Evolutionary conservation across 208 protist species (phyloP), one percentile per base, ranked within the genome.

Genomic region (Wallacemonas collosoma): DNA sequence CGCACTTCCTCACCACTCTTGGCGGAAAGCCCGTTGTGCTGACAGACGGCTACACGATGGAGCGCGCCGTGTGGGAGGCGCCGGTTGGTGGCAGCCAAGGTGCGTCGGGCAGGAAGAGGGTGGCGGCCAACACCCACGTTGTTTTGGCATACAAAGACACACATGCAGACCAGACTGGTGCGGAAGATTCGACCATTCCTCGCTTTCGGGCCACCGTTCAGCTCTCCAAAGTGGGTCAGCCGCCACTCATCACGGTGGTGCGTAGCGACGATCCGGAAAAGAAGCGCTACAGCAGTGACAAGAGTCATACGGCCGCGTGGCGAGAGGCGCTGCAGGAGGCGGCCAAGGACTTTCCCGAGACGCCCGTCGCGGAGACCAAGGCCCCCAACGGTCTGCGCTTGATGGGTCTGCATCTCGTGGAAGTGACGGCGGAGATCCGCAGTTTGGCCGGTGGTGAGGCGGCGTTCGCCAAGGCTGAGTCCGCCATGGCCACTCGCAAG

Each of bases 231-330:
- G 36, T 50, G 6, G 45, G 50, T 3, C 35, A 43, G 58, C 39
- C 43, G 11, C 86, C 86, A 11, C 60, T 66, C 26, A 93, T 89
- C 71, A 72, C 76, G 48, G 57, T 95, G 2, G 77, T 60, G 2
- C 87, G 90, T 55, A 93, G 88, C 75, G 90, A 95, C 73, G 70
- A 72, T 17, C 78, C 82, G n/a, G 70, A 69, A 2, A 53, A 55
- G 36, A 81, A 85, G 48, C 43, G 17, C 35, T 91, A 93, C 71
- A 60, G 35, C 8, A 71, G 76, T 56, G 58, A 62, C 66, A 72
- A 73, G 48, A 53, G 63, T 9, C 58, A 74, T 44, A 83, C 71
- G 15, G 73, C 50, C n/a, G 80, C 77, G 36, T 93, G 87, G 86
- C 81, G 82, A 7, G 54, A 56, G 54, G 90, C 90, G 6, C 57